Evolutionary conservation across 2,329 filamentous ascomycete species (phyloP).

Genomic region (Epichloe gansuensis): DNA sequence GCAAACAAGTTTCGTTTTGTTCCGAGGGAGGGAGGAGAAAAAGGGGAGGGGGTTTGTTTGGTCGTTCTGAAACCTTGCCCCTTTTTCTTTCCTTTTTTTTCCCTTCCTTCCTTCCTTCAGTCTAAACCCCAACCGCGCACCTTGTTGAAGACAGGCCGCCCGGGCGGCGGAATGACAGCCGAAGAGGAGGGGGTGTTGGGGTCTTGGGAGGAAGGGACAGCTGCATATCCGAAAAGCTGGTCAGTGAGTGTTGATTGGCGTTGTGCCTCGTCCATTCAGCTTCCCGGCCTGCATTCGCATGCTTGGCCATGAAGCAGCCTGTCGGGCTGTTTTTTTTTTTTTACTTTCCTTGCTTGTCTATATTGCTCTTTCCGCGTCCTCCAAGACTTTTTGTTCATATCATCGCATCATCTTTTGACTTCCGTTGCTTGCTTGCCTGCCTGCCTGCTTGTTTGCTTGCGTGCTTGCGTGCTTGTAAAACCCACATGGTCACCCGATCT

Average conservation of each 20-base stretch:
- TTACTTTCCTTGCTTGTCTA: not conserved
- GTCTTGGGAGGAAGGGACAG: constrained; percentile 1
- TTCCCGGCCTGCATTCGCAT: not conserved
- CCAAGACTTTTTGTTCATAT: not conserved
- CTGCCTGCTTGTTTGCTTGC: too few species aligned
- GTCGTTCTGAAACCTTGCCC: too few species aligned
- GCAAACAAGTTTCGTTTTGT: not conserved
- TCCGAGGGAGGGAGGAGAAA: too few species aligned
- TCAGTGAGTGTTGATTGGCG: not conserved
- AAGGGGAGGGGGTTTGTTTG: too few species aligned
- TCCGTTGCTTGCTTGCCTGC: not conserved
- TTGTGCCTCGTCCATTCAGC: not conserved
- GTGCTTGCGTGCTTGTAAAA: not conserved
- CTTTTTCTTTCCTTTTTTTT: too few species aligned
- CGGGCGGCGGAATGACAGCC: constrained; percentile 5
- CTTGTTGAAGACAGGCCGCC: constrained; percentile 5
- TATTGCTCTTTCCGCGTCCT: constrained; percentile 2
- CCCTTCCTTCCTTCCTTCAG: too few species aligned
- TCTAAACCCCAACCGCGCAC: constrained; percentile 1
- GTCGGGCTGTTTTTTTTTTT: too few species aligned
- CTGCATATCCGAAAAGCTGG: constrained; percentile 3
- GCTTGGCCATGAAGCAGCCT: not conserved
- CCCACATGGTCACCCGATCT: not conserved
- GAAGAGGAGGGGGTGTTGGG: not conserved
- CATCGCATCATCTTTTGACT: not conserved